Evolutionary conservation across 108 stramenopile species (phyloP), one percentile per base, ranked within the genome.

Genomic region (Cylindrotheca fusiformis): DNA sequence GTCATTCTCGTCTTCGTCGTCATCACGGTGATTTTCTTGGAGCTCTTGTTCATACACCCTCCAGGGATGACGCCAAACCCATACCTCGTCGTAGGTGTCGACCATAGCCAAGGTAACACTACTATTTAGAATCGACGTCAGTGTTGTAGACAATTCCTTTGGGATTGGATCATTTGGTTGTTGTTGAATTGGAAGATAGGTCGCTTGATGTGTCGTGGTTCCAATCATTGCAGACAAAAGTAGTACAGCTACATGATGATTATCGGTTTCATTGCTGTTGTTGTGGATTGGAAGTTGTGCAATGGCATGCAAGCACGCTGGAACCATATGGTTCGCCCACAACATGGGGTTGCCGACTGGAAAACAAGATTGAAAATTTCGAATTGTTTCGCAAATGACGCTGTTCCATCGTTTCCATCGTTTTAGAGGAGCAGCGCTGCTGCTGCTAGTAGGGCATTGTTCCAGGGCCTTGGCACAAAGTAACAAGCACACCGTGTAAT

Each of bases 331-430:
- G 5, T 63, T 48, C 18, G 63, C 28, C 60, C 61, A 63, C 3
- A 58, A 12, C 22, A 47, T 53, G 4, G 32, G 46, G 32, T 1
- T 58, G 28, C 33, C 55, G 51, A 18, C 32, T 44, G 26, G 26
- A 48, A 50, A 45, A 47, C 46, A 25, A 58, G 47, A 63, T 45
- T 77, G 76, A 61, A 67, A 77, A 20, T 71, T 21, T 41, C 65
- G 48, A 25, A 70, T 50, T 8, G 76, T 77, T 52, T 77, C 76
- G 36, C 64, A 70, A 10, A 67, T 25, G 18, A 71, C 27, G 41
- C 69, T 71, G 44, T 77, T 69, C 76, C 76, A 77, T 63, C 76
- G 58, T 52, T 66, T 77, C 65, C 65, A 70, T 50, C 65, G 54
- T 46, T 48, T 48, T 49, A 32, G 10, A 5, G 49, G n/a, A n/a